Conservation (phyloP, 1,139 yeast species). For the Candida sp. region DNA sequence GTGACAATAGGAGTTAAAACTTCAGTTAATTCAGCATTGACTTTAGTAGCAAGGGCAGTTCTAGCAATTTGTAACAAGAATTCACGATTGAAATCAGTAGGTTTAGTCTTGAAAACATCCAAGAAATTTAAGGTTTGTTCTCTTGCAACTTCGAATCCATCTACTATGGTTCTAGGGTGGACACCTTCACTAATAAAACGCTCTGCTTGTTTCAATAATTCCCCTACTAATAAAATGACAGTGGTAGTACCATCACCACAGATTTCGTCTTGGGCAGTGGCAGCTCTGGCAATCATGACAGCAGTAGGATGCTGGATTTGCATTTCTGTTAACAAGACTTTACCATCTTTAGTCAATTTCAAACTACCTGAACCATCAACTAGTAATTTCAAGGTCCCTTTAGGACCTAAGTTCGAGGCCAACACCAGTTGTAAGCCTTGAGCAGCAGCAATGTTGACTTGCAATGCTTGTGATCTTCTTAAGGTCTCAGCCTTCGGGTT, state of each 20-base stretch:
- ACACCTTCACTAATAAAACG: constrained; percentile 90
- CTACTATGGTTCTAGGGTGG: constrained; percentile 92
- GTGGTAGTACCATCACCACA: constrained; percentile 99
- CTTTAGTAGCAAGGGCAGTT: constrained; percentile 85
- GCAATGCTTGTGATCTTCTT: constrained; percentile 91
- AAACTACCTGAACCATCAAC: constrained; percentile 97
- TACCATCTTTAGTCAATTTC: constrained; percentile 96
- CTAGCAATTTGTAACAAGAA: constrained; percentile 88
- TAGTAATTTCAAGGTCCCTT: constrained; percentile 92
- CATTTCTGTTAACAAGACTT: constrained; percentile 91
- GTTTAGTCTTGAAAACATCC: constrained; percentile 52
- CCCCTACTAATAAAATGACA: constrained; percentile 93
- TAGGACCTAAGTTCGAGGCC: constrained; percentile 92
- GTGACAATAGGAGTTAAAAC: constrained; percentile 91
- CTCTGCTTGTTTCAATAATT: constrained; percentile 90
- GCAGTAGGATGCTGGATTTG: constrained; percentile 99
- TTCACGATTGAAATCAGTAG: constrained; percentile 68
- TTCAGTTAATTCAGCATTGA: constrained; percentile 69
- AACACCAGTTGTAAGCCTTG: constrained; percentile 94
- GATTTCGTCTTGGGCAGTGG: constrained; percentile 98
- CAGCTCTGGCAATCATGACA: constrained; percentile 97
- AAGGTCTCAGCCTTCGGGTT: constrained; percentile 97
- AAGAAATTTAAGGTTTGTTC: constrained; percentile 68
- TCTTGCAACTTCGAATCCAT: constrained; percentile 92
- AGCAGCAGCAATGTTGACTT: constrained; percentile 94